Conservation (phyloP, 169 alveolate genomes). For the Plasmodium fragile region DNA sequence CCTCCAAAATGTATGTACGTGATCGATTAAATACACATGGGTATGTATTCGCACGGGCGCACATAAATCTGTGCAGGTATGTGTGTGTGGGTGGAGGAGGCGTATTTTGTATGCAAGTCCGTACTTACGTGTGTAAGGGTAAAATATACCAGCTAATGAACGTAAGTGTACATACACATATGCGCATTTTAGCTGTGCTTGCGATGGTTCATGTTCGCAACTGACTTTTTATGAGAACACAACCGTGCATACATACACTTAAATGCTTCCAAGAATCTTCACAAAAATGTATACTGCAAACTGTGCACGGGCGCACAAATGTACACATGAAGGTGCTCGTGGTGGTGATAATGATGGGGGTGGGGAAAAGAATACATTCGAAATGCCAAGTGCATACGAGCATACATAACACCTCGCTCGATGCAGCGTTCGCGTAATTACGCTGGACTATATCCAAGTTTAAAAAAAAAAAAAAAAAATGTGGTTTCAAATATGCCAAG, state of each 20-base stretch:
- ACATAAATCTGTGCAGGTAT: neutral
- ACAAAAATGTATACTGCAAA: conserved; percentile 4
- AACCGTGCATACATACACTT: conserved; percentile 2
- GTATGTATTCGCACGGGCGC: neutral
- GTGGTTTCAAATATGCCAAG: neutral
- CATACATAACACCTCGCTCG: neutral
- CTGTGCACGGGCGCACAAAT: neutral
- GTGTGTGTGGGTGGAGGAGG: neutral
- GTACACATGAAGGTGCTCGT: conserved; percentile 6
- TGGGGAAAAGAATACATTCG: neutral
- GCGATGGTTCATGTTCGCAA: neutral
- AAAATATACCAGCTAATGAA: neutral
- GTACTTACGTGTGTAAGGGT: neutral
- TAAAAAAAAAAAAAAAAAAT: neutral
- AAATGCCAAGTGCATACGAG: neutral
- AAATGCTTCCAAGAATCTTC: conserved; percentile 4
- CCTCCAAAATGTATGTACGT: neutral
- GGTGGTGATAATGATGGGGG: neutral
- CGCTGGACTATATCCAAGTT: neutral
- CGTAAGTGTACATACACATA: conserved; percentile 3
- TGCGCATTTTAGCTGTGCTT: neutral
- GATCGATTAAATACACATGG: neutral
- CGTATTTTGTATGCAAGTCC: neutral
- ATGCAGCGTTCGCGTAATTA: neutral
- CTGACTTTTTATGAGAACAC: neutral